Evolutionary conservation across 768 basidiomycete genomes (phyloP), one percentile per base, ranked within the genome.

Genomic region (Pleurotus giganteus): DNA sequence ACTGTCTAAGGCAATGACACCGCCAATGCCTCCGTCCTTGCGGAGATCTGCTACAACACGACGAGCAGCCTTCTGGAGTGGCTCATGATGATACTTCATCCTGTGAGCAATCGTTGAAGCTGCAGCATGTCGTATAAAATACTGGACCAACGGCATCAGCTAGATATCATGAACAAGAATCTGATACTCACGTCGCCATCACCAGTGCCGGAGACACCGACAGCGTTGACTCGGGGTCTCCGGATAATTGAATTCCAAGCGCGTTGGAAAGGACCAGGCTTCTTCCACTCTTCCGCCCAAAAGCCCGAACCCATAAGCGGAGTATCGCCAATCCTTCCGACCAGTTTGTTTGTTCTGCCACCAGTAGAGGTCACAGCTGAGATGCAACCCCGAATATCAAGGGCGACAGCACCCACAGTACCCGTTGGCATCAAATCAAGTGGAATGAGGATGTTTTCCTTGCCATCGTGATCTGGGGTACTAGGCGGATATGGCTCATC

Each of bases 161-260:
- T 39, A 52, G 15, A 39, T 34, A 53, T 39, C 24, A 42, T 50
- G 32, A 46, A 7, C 42, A 34, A 17, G 27, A 13, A 42, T 27
- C 37, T 43, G 32, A 43, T 32, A 70, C 83, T 56, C 64, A 91
- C 89, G 69, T 93, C 91, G 58, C 91, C 91, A 60, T 92, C 85
- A 5, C 91, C 91, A 11, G 91, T 93, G 0, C 91, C 89, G 27
- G 88, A 89, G n/a, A 93, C 71, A 3, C 90, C 89, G 21, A 93
- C 71, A 6, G 83, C 88, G 13, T 60, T 57, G 23, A 63, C 57
- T 39, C 70, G 72, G 4, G n/a, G 27, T 44, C 28, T 39, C 2
- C 76, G 68, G 19, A 57, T 65, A 19, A 79, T 39, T 19, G 69
- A 72, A 34, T 71, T 68, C 78, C 75, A 83, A n/a, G 68, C 57